Evolutionary conservation across 2,329 filamentous ascomycete species (phyloP).

Genomic region (Trichoderma sp.): DNA sequence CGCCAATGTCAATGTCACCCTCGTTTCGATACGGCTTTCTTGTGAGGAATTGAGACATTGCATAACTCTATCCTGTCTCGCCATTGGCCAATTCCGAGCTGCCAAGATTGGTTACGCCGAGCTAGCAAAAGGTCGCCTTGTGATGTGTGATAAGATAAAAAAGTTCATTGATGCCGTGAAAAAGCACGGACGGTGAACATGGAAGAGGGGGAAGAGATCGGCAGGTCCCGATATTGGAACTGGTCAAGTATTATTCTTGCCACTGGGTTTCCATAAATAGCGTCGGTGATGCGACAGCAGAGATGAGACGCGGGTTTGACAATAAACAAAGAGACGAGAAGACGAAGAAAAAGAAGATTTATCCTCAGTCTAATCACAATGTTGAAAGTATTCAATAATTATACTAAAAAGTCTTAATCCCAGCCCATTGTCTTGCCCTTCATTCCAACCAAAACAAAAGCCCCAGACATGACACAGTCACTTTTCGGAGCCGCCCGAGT

Average conservation of each 20-base stretch:
- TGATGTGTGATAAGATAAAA: background rate
- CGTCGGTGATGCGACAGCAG: background rate
- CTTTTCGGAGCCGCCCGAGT: background rate
- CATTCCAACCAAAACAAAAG: background rate
- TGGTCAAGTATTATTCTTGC: background rate
- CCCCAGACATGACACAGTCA: background rate
- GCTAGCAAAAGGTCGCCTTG: background rate
- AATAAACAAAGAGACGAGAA: background rate
- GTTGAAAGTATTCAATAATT: background rate
- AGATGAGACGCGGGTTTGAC: background rate
- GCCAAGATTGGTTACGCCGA: background rate
- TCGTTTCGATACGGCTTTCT: background rate
- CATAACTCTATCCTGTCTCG: background rate
- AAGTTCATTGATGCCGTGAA: background rate
- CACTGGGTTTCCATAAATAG: background rate
- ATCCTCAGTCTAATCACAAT: background rate
- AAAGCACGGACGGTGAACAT: background rate
- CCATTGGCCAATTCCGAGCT: background rate
- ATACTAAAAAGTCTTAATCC: background rate
- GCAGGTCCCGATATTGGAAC: conserved; percentile 5
- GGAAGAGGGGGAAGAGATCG: background rate
- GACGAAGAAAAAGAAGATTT: background rate
- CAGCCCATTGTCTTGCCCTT: background rate
- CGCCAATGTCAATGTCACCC: background rate
- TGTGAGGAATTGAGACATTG: background rate